Evolutionary conservation across 2,329 filamentous ascomycete genomes (phyloP), one percentile per base, ranked within the genome.

Genomic region (Cercospora zeina): DNA sequence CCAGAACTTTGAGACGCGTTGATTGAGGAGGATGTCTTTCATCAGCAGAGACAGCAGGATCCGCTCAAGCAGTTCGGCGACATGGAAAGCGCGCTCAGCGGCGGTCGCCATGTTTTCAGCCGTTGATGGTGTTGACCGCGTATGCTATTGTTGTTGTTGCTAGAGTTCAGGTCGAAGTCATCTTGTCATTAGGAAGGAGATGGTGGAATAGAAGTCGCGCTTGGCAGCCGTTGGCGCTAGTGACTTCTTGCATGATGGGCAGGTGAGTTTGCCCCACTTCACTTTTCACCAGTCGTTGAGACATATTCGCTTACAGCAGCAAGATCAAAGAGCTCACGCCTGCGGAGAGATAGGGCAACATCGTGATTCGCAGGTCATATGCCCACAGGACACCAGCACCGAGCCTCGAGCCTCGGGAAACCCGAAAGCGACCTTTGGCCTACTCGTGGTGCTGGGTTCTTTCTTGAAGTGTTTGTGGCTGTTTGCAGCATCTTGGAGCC

Each of bases 21-120:
- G 30, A 8, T 9, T 21, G 45, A 47, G 47, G 5, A 62, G 31
- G 14, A 62, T 27, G 47, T 62, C 54, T 19, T 62, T 57, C 50
- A 42, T 33, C 19, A 42, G 45, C 19, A 58, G 16, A 8, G 21
- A n/a, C 8, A 16, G 13, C 10, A 62, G 21, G 21, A 62, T 58
- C 1, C 54, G 39, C 42, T 62, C 59, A 9, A 54, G 42, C 10
- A 62, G 30, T 13, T 62, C 54, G 1, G 54, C 21, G 3, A 42
- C n/a, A 10, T 19, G 11, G 31, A 58, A 30, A 0, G 16, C 31
- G 3, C 27, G 39, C 0, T 45, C 34, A 30, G 54, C 54, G 21
- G 54, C 54, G 21, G 53, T 39, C 51, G 37, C 49, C 58, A 60
- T 39, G 2, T 47, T 42, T 19, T 37, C 7, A 4, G 16, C 13